These are phyloP conservation scores for Tetrapisispora taiwanensis DNA, from an alignment of 805 yeast genomes.

Conservation along the genomic window DNA sequence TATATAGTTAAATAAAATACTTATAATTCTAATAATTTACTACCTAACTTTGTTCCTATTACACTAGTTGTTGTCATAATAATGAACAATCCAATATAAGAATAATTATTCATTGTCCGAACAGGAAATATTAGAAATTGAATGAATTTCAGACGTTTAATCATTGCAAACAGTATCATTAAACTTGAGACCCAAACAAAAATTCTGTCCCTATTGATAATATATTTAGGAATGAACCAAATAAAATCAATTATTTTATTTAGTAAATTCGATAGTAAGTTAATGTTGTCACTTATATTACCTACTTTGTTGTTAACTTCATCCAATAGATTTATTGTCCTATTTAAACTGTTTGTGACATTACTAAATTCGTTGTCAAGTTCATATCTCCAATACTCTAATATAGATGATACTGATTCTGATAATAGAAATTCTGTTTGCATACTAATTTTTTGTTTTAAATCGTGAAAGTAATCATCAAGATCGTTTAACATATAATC, in stretches of 20 bases:
- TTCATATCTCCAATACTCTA: conserved; percentile 12
- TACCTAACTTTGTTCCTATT: background rate
- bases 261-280: background rate
- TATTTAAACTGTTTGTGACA: conserved; percentile 9
- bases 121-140: background rate
- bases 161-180: background rate
- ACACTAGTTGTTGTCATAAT: conserved; percentile 14
- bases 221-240: background rate
- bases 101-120: background rate
- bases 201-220: background rate
- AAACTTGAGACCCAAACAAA: background rate
- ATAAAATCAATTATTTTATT: background rate
- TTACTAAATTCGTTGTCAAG: conserved; percentile 8
- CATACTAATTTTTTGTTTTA: background rate
- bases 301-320: conserved; percentile 9
- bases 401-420: conserved; percentile 4
- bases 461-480: background rate
- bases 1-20: background rate
- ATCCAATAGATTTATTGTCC: conserved; percentile 8
- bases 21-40: background rate
- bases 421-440: conserved; percentile 6
- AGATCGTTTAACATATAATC: background rate
- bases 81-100: background rate
- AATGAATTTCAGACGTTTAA: background rate
- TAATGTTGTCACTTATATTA: conserved; percentile 1